Evolutionary conservation across 2,329 filamentous ascomycete species (phyloP).

Genomic region (Pseudonectria buxi): DNA sequence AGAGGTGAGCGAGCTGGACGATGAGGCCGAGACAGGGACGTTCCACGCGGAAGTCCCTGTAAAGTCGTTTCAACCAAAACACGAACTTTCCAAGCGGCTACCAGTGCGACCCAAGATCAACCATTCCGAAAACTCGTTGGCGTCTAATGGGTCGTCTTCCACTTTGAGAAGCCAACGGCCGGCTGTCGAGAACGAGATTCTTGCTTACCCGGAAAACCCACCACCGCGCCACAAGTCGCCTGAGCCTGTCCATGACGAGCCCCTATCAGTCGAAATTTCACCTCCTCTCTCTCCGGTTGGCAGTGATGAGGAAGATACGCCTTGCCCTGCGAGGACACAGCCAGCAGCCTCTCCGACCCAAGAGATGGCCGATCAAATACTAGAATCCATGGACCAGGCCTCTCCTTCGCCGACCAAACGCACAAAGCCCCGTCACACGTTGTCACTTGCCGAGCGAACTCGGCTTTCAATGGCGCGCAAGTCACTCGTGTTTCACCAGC

Average conservation of each 20-base stretch:
- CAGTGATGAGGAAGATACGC: slow-evolving; percentile 2
- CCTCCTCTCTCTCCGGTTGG: slow-evolving; percentile 6
- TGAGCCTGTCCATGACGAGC: slow-evolving; percentile 4
- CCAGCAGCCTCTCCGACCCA: slow-evolving; percentile 36
- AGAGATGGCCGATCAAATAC: slow-evolving; percentile 48
- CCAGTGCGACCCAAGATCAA: slow-evolving; percentile 24
- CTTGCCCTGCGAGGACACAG: slow-evolving; percentile 4
- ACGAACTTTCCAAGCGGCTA: slow-evolving; percentile 13
- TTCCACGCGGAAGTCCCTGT: slow-evolving; percentile 14
- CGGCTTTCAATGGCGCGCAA: slow-evolving; percentile 69
- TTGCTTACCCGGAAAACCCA: slow-evolving; percentile 3
- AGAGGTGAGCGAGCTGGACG: slow-evolving; percentile 48
- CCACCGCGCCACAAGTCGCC: slow-evolving; percentile 8
- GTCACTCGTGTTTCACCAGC: slow-evolving; percentile 31
- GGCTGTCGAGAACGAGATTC: slow-evolving; percentile 12
- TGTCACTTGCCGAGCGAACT: slow-evolving; percentile 71
- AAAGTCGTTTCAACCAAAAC: slow-evolving; percentile 18
- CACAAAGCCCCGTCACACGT: slow-evolving; percentile 42
- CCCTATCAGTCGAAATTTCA: slow-evolving; percentile 7
- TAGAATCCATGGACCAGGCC: slow-evolving; percentile 46
- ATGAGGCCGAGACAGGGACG: slow-evolving; percentile 27
- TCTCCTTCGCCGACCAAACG: slow-evolving; percentile 53
- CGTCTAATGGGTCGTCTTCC: slow-evolving; percentile 8
- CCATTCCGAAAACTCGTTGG: slow-evolving; percentile 16
- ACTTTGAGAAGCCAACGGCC: slow-evolving; percentile 13